A percentile compares a stretch with the other conserved stretches of the same genome.
phyloP scores from a whole-genome alignment of 1,284 basidiomycete species.

The Cutaneotrichosporon cavernicola region DNA sequence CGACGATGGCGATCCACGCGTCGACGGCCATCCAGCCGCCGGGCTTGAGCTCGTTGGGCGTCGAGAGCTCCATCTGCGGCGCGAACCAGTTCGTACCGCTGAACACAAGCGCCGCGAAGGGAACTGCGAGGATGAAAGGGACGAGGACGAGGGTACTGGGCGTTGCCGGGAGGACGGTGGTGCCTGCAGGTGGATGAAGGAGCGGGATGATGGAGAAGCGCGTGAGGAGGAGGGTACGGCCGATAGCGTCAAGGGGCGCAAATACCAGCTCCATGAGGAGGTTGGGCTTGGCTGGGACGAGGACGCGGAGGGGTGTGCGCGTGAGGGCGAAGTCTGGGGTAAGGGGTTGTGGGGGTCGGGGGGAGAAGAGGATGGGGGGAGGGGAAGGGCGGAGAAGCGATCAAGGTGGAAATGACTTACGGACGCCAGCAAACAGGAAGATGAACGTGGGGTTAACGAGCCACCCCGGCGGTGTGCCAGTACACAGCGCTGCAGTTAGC shows the following conservation, averaged over 20 bases:
- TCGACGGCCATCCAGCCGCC: constrained; percentile 50
- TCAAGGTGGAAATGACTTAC: constrained; percentile 27
- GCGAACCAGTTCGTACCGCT: constrained; percentile 44
- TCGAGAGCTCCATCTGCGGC: constrained; percentile 33
- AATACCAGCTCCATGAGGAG: constrained; percentile 40
- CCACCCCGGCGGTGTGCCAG: constrained; percentile 48
- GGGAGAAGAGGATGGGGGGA: neutral
- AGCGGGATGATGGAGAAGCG: constrained; percentile 46
- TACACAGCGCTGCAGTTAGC: constrained; percentile 36
- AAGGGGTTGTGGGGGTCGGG: neutral
- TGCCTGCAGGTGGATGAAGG: constrained; percentile 18
- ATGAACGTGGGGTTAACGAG: constrained; percentile 44
- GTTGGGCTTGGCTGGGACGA: constrained; percentile 40
- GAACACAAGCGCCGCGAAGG: constrained; percentile 47
- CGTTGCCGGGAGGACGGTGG: constrained; percentile 34
- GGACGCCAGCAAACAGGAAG: constrained; percentile 38
- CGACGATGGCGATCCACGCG: constrained; percentile 43
- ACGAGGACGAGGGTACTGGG: constrained; percentile 45
- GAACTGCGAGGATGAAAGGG: constrained; percentile 50
- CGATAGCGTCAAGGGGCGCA: constrained; percentile 47
- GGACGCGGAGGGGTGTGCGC: constrained; percentile 38
- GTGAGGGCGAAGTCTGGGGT: constrained; percentile 44
- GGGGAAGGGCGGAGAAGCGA: neutral
- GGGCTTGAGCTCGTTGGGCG: constrained; percentile 45
- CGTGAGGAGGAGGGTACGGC: constrained; percentile 50